Evolutionary conservation across 2,329 filamentous ascomycete species (phyloP).

Genomic region (Cladophialophora immunda): DNA sequence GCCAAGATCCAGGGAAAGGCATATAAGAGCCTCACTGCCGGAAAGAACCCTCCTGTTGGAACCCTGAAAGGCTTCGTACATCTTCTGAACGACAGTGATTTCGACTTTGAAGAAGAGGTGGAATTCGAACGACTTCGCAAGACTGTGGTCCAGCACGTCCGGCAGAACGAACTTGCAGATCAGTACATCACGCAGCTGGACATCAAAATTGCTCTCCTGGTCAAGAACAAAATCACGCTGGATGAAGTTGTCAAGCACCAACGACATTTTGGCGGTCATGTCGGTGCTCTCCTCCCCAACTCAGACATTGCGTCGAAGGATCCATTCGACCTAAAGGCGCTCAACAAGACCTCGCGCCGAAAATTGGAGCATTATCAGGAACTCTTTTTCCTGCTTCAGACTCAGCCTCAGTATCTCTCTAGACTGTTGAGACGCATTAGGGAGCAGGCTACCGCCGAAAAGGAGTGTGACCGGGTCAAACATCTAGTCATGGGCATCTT

Average conservation of each 20-base stretch:
- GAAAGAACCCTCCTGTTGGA: constrained; percentile 94
- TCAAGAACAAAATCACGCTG: constrained; percentile 99
- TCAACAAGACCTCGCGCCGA: constrained; percentile 95
- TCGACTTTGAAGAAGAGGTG: constrained; percentile 98
- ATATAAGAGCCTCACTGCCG: constrained; percentile 94
- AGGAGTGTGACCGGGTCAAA: constrained; percentile 91
- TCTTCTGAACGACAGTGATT: constrained; percentile 95
- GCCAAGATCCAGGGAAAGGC: constrained; percentile 96
- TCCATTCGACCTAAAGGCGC: constrained; percentile 93
- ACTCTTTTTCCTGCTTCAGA: constrained; percentile 96
- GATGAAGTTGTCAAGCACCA: constrained; percentile 98
- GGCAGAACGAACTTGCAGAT: constrained; percentile 95
- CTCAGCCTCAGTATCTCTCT: constrained; percentile 92
- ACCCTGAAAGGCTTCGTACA: constrained; percentile 99
- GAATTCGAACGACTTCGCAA: constrained; percentile 95
- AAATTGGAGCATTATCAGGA: constrained; percentile 98
- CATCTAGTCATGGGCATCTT: constrained; percentile 96
- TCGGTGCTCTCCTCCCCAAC: constrained; percentile 84
- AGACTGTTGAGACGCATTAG: constrained; percentile 84
- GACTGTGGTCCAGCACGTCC: constrained; percentile 95
- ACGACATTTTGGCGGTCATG: constrained; percentile 91
- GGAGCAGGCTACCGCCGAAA: constrained; percentile 84
- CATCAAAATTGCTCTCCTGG: constrained; percentile 96
- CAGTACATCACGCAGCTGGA: constrained; percentile 98
- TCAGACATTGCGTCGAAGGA: constrained; percentile 88